These are phyloP conservation scores for Colletotrichum lindemuthianum DNA, from an alignment of 2,329 filamentous ascomycete species.

Conservation along the genomic window DNA sequence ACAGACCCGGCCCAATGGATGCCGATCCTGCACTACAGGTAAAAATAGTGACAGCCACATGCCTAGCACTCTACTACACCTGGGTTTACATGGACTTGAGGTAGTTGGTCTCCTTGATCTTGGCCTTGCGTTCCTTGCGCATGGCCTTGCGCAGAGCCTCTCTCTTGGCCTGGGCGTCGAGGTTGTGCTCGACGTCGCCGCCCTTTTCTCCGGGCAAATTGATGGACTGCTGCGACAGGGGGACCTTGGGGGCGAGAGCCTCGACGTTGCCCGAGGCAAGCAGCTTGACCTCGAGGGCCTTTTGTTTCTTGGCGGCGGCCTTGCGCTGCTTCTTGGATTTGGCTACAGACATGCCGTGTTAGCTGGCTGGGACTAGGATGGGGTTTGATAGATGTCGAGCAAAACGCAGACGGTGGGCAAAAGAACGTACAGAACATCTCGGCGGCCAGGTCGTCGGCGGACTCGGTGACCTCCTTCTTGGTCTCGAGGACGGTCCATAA, in stretches of 20 bases:
- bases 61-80: not conserved
- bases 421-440: conserved; percentile 81
- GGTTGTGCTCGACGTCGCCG: conserved; percentile 54
- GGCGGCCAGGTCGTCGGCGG: conserved; percentile 65
- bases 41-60: not conserved
- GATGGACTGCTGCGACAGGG: conserved; percentile 80
- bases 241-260: conserved; percentile 74
- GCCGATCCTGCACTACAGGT: not conserved
- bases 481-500: conserved; percentile 78
- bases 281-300: conserved; percentile 66
- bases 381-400: not conserved
- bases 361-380: not conserved
- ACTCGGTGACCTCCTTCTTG: conserved; percentile 62
- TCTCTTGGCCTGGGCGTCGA: conserved; percentile 62
- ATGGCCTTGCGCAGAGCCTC: conserved; percentile 75
- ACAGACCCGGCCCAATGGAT: conserved; percentile 1
- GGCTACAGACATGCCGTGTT: conserved; percentile 55
- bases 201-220: conserved; percentile 70
- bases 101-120: conserved; percentile 89
- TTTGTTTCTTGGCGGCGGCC: conserved; percentile 73
- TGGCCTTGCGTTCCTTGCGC: conserved; percentile 77
- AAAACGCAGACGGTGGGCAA: not conserved
- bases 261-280: conserved; percentile 73
- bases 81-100: conserved; percentile 76
- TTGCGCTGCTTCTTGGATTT: conserved; percentile 87